phyloP scores from a whole-genome alignment of 78 protist genomes.

The Cavenderia fasciculata region DNA sequence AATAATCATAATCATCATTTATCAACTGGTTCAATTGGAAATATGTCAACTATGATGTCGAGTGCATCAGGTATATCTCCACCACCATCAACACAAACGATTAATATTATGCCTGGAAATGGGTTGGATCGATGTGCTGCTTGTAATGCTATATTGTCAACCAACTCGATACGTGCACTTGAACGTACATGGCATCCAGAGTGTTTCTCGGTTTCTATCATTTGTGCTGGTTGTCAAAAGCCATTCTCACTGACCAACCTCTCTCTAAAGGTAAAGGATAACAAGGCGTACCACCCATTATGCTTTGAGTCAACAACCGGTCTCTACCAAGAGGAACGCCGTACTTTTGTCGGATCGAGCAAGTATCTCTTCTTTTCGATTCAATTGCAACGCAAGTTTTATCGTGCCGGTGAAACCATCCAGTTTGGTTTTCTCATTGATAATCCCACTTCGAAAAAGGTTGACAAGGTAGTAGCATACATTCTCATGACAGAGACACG shows the following conservation, averaged over 20 bases:
- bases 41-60: slow-evolving; percentile 16
- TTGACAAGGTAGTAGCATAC: slow-evolving; percentile 63
- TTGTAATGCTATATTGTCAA: slow-evolving; percentile 32
- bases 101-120: no score
- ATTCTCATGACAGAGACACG: slow-evolving; percentile 45
- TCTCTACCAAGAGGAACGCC: slow-evolving; percentile 54
- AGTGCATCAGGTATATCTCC: no score
- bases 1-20: no score
- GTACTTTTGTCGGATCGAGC: slow-evolving; percentile 27
- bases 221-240: slow-evolving; percentile 75
- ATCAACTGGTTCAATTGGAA: neutral
- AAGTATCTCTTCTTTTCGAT: slow-evolving; percentile 51
- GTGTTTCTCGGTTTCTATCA: slow-evolving; percentile 61
- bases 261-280: slow-evolving; percentile 61
- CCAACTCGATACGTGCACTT: slow-evolving; percentile 56
- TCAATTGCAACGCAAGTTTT: slow-evolving; percentile 70
- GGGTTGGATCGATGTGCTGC: slow-evolving; percentile 72
- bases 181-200: slow-evolving; percentile 74
- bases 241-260: slow-evolving; percentile 53
- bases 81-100: slow-evolving; percentile 19
- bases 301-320: slow-evolving; percentile 69
- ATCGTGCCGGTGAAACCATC: slow-evolving; percentile 65
- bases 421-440: slow-evolving; percentile 74
- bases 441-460: slow-evolving; percentile 51
- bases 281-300: slow-evolving; percentile 54